Conservation (phyloP, 192 early-diverging fungal genomes). For the Backusella westeae region DNA sequence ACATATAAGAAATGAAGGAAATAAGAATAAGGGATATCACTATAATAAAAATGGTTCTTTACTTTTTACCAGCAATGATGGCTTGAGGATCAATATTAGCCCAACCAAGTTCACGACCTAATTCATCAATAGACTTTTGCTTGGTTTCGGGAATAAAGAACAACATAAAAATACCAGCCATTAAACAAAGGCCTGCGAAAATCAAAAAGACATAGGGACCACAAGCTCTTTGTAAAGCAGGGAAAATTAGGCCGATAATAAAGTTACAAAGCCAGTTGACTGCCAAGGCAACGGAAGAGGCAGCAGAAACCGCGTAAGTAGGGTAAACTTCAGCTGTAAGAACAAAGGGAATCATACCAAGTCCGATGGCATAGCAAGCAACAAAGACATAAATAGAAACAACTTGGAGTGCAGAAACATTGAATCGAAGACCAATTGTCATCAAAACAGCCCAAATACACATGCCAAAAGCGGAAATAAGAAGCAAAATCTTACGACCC, state of each 20-base stretch:
- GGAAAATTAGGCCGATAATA: conserved; percentile 53
- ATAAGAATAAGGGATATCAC: neutral
- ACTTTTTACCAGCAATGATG: neutral
- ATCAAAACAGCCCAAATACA: conserved; percentile 49
- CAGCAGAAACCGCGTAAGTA: conserved; percentile 46
- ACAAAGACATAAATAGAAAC: conserved; percentile 49
- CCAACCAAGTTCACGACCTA: conserved; percentile 33
- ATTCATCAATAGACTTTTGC: conserved; percentile 59
- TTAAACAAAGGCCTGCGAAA: conserved; percentile 44
- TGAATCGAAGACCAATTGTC: conserved; percentile 23
- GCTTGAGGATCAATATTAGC: neutral
- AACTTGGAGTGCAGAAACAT: conserved; percentile 28
- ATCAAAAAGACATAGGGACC: conserved; percentile 52
- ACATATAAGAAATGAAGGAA: neutral
- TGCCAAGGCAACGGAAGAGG: conserved; percentile 47
- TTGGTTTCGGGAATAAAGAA: conserved; percentile 55
- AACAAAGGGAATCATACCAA: conserved; percentile 58
- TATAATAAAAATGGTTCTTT: neutral
- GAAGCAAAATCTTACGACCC: conserved; percentile 58
- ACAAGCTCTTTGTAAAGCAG: conserved; percentile 34
- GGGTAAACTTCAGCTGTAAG: conserved; percentile 58
- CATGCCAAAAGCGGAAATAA: conserved; percentile 61
- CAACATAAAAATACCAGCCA: conserved; percentile 37
- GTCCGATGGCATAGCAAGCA: conserved; percentile 51
- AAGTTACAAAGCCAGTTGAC: conserved; percentile 50